phyloP scores from a whole-genome alignment of 2,329 filamentous ascomycete genomes.

The Diplodia mutila region DNA sequence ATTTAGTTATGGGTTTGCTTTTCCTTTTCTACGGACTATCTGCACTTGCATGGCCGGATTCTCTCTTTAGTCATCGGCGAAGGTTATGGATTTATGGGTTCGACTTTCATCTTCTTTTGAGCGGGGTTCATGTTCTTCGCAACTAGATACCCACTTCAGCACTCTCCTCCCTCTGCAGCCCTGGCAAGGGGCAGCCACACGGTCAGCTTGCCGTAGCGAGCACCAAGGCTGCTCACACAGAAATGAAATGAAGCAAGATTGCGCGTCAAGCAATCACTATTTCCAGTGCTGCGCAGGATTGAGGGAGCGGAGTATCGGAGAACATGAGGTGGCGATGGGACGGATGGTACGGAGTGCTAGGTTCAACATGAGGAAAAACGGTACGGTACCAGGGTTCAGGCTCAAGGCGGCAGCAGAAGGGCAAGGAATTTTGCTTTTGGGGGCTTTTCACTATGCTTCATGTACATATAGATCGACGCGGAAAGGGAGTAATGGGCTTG shows the following conservation, averaged over 20 bases:
- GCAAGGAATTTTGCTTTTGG: neutral
- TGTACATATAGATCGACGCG: conserved; percentile 21
- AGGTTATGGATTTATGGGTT: neutral
- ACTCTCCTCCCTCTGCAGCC: neutral
- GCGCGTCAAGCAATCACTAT: neutral
- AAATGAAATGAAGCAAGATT: conserved; percentile 5
- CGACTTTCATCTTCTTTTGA: neutral
- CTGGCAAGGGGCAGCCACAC: neutral
- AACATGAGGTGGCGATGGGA: neutral
- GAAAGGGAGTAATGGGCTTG: conserved; percentile 16
- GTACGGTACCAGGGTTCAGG: neutral
- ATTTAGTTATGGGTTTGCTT: neutral
- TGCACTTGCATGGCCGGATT: conserved; percentile 12
- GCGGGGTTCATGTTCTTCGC: conserved; percentile 5
- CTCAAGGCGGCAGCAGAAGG: neutral
- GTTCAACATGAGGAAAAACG: conserved; percentile 12
- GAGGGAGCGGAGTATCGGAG: neutral
- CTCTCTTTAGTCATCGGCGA: conserved; percentile 16
- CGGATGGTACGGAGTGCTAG: neutral
- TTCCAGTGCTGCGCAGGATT: neutral
- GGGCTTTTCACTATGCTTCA: neutral
- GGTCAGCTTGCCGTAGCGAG: neutral
- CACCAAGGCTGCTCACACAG: neutral
- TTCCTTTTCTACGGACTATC: conserved; percentile 1
- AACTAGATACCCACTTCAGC: conserved; percentile 19